Conservation (phyloP, 73 alveolate genomes). For the Paramecium tetraurelia region DNA sequence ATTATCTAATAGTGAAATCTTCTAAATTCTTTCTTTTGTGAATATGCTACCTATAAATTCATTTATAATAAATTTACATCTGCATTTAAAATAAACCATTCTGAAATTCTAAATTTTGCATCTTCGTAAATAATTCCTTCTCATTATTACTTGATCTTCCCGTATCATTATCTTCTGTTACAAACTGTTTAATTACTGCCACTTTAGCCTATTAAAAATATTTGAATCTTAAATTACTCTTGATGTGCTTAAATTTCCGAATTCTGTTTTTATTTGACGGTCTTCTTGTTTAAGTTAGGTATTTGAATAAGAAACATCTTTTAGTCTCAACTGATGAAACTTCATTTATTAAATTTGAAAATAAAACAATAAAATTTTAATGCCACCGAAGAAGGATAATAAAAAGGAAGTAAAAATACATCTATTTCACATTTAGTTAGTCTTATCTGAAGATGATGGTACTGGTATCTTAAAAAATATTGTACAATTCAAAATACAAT, state of each 20-base stretch:
- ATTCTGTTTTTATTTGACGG: neutral
- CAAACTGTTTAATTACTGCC: neutral
- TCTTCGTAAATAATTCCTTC: neutral
- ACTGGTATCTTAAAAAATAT: slow-evolving; percentile 57
- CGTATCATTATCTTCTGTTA: neutral
- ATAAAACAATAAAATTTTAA: neutral
- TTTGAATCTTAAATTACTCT: neutral
- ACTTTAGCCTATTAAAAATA: neutral
- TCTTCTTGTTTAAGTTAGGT: neutral
- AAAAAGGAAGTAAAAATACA: slow-evolving; percentile 54
- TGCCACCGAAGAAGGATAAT: slow-evolving; percentile 63
- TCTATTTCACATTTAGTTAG: neutral
- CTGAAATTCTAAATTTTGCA: slow-evolving; percentile 14
- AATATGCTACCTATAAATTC: neutral
- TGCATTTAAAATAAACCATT: slow-evolving; percentile 32
- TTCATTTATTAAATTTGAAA: neutral
- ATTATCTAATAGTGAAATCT: neutral
- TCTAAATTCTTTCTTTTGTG: slow-evolving; percentile 20
- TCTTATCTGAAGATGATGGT: slow-evolving; percentile 57
- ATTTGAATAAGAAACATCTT: neutral
- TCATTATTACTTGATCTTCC: neutral
- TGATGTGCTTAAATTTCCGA: slow-evolving; percentile 5
- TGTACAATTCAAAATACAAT: slow-evolving; percentile 47
- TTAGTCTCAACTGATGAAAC: neutral
- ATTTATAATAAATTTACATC: neutral